Percentiles rank a stretch among this genome's conserved stretches.
Conservation (phyloP, 176 grass and related monocot genomes). For the Tillandsia leiboldiana region DNA sequence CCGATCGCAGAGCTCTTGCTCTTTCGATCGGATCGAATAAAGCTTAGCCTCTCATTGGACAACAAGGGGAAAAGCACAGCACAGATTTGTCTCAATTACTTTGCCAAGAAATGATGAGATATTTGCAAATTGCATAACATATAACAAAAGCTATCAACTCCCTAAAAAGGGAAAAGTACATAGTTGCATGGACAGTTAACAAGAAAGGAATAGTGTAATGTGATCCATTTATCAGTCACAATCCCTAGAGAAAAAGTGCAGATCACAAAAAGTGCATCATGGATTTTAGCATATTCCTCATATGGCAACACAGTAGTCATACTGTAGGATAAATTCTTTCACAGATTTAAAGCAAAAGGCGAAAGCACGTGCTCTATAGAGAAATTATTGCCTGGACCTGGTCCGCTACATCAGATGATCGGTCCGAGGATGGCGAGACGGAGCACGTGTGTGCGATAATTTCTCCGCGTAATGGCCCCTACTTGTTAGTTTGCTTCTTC, state of each 20-base stretch:
- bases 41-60: not conserved
- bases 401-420: too few species aligned
- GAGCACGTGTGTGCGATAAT: not conserved
- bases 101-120: constrained; percentile 7
- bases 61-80: not conserved
- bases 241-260: constrained; percentile 1
- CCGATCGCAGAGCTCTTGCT: not conserved
- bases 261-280: not conserved
- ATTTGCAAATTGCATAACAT: not conserved
- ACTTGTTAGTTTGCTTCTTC: constrained; percentile 19
- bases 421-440: too few species aligned
- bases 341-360: too few species aligned
- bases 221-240: constrained; percentile 2
- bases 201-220: constrained; percentile 23
- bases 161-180: not conserved
- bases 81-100: not conserved
- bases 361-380: too few species aligned
- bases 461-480: constrained; percentile 19
- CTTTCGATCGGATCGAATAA: not conserved
- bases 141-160: not conserved
- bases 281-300: too few species aligned
- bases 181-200: constrained; percentile 2
- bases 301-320: too few species aligned
- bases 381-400: too few species aligned
- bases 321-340: too few species aligned